phyloP scores from a whole-genome alignment of 2,329 filamentous ascomycete species.

The Torrubiellomyces zombiae region DNA sequence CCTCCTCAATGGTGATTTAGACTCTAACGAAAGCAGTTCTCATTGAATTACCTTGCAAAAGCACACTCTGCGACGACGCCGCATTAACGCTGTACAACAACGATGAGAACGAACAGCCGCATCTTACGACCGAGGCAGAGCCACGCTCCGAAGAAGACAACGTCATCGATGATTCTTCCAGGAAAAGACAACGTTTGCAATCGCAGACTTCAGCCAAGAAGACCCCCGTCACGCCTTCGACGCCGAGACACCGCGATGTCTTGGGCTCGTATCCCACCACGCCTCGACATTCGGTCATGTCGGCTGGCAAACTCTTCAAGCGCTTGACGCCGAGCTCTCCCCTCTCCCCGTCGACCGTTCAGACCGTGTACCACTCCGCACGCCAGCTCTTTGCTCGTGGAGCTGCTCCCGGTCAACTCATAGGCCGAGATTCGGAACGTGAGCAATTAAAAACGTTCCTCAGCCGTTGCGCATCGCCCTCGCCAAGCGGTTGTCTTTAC shows the following conservation, averaged over 20 bases:
- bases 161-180: slow-evolving; percentile 16
- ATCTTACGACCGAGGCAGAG: slow-evolving; percentile 30
- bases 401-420: slow-evolving; percentile 53
- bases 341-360: slow-evolving; percentile 47
- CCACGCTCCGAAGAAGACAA: slow-evolving; percentile 26
- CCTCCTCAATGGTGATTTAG: too few species aligned
- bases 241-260: slow-evolving; percentile 65
- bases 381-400: slow-evolving; percentile 76
- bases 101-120: slow-evolving; percentile 47
- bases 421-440: slow-evolving; percentile 58
- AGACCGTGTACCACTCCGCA: slow-evolving; percentile 73
- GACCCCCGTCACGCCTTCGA: slow-evolving; percentile 50
- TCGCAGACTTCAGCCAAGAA: slow-evolving; percentile 18
- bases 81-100: slow-evolving; percentile 29
- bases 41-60: slow-evolving; percentile 5
- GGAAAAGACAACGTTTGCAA: slow-evolving; percentile 11
- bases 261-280: slow-evolving; percentile 57
- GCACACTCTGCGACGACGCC: slow-evolving; percentile 26
- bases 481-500: slow-evolving; percentile 69
- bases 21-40: not conserved
- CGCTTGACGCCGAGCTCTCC: slow-evolving; percentile 66
- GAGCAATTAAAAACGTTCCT: slow-evolving; percentile 55
- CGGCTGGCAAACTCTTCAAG: slow-evolving; percentile 57
- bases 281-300: slow-evolving; percentile 68
- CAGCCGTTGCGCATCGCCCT: slow-evolving; percentile 39